phyloP scores from a whole-genome alignment of 768 basidiomycete genomes.

The Russula brevipes region DNA sequence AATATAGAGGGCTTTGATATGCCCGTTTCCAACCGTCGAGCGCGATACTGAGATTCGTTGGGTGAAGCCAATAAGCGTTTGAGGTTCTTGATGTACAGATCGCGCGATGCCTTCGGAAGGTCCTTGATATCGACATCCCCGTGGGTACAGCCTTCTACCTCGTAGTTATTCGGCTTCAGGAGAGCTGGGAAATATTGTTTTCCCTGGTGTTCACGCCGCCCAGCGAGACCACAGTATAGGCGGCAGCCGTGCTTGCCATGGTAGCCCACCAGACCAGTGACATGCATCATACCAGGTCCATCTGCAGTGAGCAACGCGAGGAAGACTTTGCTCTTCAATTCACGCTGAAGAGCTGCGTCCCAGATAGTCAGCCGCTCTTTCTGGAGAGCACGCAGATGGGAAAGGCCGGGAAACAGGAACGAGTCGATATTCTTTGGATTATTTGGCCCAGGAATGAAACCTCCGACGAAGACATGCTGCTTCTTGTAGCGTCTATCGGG shows the following conservation, averaged over 20 bases:
- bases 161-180: background rate
- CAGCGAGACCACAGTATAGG: background rate
- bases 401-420: background rate
- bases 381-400: background rate
- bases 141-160: background rate
- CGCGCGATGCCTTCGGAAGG: background rate
- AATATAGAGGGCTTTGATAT: background rate
- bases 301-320: background rate
- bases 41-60: background rate
- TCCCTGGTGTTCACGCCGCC: background rate
- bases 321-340: background rate
- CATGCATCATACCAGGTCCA: background rate
- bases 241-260: background rate
- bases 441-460: background rate
- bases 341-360: background rate
- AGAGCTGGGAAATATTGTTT: background rate
- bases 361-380: background rate
- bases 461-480: background rate
- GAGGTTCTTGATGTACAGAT: background rate
- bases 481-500: background rate
- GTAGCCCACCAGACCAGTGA: too few relatives aligned
- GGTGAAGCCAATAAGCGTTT: background rate
- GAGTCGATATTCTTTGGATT: background rate
- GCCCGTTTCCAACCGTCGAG: background rate
- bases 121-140: background rate